phyloP scores from a whole-genome alignment of 768 basidiomycete genomes.

The Russula brevipes region DNA sequence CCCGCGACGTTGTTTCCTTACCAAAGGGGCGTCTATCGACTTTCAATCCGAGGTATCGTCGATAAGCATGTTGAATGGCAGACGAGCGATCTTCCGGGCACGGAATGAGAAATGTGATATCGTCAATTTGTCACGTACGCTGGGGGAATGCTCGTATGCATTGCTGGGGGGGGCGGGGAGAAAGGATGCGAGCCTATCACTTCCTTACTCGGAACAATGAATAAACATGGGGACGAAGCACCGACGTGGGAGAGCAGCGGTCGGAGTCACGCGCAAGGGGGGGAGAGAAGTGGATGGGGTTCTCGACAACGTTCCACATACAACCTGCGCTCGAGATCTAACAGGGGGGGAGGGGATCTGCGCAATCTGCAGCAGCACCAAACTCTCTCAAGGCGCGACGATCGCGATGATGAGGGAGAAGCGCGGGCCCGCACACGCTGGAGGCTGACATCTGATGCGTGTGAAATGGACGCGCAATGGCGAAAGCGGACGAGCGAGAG shows the following conservation, averaged over 20 bases:
- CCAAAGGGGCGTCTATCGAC: background rate
- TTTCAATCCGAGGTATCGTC: background rate
- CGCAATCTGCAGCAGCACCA: conserved; percentile 16
- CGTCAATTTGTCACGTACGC: background rate
- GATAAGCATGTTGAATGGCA: background rate
- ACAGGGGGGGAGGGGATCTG: conserved; percentile 8
- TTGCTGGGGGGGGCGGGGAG: background rate
- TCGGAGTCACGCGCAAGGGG: background rate
- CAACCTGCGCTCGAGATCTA: background rate
- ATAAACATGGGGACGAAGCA: background rate
- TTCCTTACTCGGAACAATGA: conserved; percentile 6
- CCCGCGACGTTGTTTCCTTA: background rate
- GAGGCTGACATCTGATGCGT: conserved; percentile 10
- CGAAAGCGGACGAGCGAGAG: background rate
- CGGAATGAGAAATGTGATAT: too few relatives aligned
- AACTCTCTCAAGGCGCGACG: background rate
- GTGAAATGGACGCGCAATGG: conserved; percentile 11
- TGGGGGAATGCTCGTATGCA: conserved; percentile 1
- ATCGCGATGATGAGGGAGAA: conserved; percentile 19
- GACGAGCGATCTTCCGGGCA: too few relatives aligned
- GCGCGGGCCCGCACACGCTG: conserved; percentile 16
- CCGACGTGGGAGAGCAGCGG: background rate
- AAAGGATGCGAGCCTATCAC: conserved; percentile 1
- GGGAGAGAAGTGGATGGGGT: background rate
- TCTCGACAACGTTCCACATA: conserved; percentile 13